phyloP scores from a whole-genome alignment of 2,329 filamentous ascomycete species.

The Aphanocladium album region DNA sequence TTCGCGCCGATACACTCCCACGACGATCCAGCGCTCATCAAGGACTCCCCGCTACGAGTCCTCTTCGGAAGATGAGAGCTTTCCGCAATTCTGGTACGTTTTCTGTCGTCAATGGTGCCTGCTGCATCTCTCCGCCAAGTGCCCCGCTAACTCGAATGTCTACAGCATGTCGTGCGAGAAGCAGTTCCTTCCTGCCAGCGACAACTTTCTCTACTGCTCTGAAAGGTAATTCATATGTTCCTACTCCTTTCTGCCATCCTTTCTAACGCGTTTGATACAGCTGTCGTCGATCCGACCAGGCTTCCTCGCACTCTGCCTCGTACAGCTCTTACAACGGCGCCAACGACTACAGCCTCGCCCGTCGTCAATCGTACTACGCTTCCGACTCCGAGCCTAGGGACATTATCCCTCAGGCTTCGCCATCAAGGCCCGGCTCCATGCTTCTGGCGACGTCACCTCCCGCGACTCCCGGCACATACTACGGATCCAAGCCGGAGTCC shows the following conservation, averaged over 20 bases:
- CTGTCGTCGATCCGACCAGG: slow-evolving; percentile 50
- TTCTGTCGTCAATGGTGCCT: slow-evolving; percentile 11
- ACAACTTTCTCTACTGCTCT: slow-evolving; percentile 57
- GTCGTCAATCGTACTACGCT: slow-evolving; percentile 40
- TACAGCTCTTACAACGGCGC: slow-evolving; percentile 20
- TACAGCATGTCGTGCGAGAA: slow-evolving; percentile 62
- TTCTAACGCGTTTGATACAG: slow-evolving; percentile 28
- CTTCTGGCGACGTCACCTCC: slow-evolving; percentile 49
- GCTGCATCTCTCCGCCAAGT: slow-evolving; percentile 17
- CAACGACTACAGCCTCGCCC: slow-evolving; percentile 27
- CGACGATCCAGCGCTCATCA: slow-evolving; percentile 45
- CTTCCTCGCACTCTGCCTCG: slow-evolving; percentile 22
- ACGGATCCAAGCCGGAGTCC: slow-evolving; percentile 31
- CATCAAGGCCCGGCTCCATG: slow-evolving; percentile 53
- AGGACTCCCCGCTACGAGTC: slow-evolving; percentile 47
- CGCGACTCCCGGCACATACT: slow-evolving; percentile 38
- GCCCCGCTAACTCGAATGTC: slow-evolving; percentile 18
- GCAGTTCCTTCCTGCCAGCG: slow-evolving; percentile 56
- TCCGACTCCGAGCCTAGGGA: slow-evolving; percentile 51
- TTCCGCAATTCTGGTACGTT: slow-evolving; percentile 61
- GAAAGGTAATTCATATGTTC: slow-evolving; percentile 42
- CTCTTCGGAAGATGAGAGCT: slow-evolving; percentile 57
- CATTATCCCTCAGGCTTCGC: slow-evolving; percentile 59
- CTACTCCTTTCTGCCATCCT: slow-evolving; percentile 4
- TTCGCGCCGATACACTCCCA: slow-evolving; percentile 41